Base-by-base conservation (phyloP, 805 yeast species). In the Candida ulmi region DNA sequence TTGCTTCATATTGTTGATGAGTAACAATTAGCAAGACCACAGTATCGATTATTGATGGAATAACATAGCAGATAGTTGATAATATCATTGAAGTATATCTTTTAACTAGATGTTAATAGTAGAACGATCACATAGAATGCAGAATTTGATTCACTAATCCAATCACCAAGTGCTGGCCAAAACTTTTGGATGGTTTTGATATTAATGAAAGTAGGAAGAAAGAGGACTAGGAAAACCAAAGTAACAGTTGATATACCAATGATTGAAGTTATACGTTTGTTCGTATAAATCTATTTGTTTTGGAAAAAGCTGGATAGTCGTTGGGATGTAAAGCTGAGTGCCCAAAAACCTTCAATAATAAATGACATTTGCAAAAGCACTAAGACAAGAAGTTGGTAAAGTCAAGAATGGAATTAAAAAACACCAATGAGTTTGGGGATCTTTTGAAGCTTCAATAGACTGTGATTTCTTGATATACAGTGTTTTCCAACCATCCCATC, bases 211-310 rank as follows among this genome's bases (percentile, higher is more conserved):
- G 93, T 78, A 2, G 98, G 91, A 49, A 91, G 63, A 55, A 80
- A 88, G 36, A 86, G 74, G 21, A 93, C 95, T 0, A 97, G 97
- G 42, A 82, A 74, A 44, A 88, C 77, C 63, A 88, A 76, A 25
- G 83, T 75, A 9, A 88, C 73, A 37, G 95, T 84, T 8, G 83
- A 60, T 13, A 66, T 43, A 6, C 70, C 71, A 44, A 67, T 68
- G 28, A 64, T 53, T 2, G 62, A 41, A 0, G 72, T 66, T 1
- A 66, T 64, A 62, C 31, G 38, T 67, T 64, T 3, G 63, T 56
- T 45, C 90, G 77, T 5, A 78, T 46, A 34, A 84, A 65, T 42
- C 96, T 68, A 46, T 85, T 86, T 38, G 66, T 66, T 40, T 93
- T 71, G 1, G 95, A 78, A 55, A 90, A 65, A n/a, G n/a, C n/a